phyloP scores from a whole-genome alignment of 352 stramenopile genomes.

The Albugo candida region DNA sequence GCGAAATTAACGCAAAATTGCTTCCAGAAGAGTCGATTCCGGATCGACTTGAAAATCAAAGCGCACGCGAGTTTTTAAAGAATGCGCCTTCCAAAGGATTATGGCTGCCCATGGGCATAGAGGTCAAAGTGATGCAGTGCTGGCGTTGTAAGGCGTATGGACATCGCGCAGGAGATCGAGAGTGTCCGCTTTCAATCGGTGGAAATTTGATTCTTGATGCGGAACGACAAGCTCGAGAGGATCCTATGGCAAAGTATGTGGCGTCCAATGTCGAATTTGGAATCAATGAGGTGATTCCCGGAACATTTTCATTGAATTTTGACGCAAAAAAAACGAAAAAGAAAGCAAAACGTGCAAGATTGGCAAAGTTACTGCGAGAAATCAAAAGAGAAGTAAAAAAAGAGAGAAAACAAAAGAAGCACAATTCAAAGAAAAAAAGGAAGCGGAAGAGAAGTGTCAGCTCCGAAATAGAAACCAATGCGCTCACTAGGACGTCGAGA shows the following conservation, averaged over 20 bases:
- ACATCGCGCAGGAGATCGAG: constrained; percentile 7
- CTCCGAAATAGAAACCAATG: constrained; percentile 1
- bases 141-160: constrained; percentile 12
- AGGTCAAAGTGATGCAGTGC: constrained; percentile 14
- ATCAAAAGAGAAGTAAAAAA: constrained; percentile 5
- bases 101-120: constrained; percentile 6
- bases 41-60: constrained; percentile 9
- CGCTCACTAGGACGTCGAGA: not conserved
- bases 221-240: constrained; percentile 7
- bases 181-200: constrained; percentile 5
- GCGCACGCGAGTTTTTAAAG: constrained; percentile 7
- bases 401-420: too few relatives aligned
- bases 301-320: not conserved
- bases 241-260: constrained; percentile 7
- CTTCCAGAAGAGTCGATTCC: constrained; percentile 10
- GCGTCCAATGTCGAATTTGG: not conserved
- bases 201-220: constrained; percentile 8
- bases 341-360: not conserved
- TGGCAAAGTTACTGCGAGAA: constrained; percentile 1
- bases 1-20: not conserved
- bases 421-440: not conserved
- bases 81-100: constrained; percentile 10
- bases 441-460: constrained; percentile 2
- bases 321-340: not conserved
- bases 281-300: not conserved